Evolutionary conservation across 1,284 basidiomycete species (phyloP).

Genomic region (Paramarasmius palmivorus): DNA sequence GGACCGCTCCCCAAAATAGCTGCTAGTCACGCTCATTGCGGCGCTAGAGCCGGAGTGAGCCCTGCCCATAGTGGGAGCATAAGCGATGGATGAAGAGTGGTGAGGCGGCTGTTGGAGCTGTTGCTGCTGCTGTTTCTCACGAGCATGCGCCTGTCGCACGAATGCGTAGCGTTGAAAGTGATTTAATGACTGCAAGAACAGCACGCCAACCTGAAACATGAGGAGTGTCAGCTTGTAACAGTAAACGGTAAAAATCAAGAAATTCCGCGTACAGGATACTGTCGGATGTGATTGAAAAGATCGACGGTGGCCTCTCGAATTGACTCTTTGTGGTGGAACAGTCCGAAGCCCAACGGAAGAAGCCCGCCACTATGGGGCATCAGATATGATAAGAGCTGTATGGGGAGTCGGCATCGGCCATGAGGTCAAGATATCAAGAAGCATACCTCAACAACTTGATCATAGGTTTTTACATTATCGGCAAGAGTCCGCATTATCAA

Average conservation of each 20-base stretch:
- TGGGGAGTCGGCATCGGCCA: not conserved
- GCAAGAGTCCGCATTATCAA: conserved; percentile 65
- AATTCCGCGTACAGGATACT: conserved; percentile 57
- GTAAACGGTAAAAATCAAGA: conserved; percentile 11
- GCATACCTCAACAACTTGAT: conserved; percentile 85
- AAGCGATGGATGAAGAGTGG: not conserved
- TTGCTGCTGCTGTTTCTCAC: conserved; percentile 44
- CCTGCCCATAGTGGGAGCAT: not conserved
- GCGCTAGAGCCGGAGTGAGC: conserved; percentile 15
- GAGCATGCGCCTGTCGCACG: conserved; percentile 68
- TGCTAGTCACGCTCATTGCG: conserved; percentile 1
- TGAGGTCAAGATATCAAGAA: not conserved
- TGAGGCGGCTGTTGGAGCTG: conserved; percentile 39
- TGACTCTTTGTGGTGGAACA: conserved; percentile 82
- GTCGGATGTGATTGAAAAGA: conserved; percentile 77
- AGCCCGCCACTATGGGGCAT: conserved; percentile 85
- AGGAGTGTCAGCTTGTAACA: not conserved
- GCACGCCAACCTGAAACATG: conserved; percentile 71
- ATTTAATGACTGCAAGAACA: conserved; percentile 84
- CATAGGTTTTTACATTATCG: conserved; percentile 58
- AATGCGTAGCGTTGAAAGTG: conserved; percentile 91
- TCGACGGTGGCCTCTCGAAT: conserved; percentile 83
- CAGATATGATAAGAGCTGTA: conserved; percentile 75
- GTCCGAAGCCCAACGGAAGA: conserved; percentile 81
- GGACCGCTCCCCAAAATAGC: not conserved